Evolutionary conservation across 257 asterid species (phyloP), one percentile per base, ranked within the genome.

Genomic region (Nicotiana undulata): DNA sequence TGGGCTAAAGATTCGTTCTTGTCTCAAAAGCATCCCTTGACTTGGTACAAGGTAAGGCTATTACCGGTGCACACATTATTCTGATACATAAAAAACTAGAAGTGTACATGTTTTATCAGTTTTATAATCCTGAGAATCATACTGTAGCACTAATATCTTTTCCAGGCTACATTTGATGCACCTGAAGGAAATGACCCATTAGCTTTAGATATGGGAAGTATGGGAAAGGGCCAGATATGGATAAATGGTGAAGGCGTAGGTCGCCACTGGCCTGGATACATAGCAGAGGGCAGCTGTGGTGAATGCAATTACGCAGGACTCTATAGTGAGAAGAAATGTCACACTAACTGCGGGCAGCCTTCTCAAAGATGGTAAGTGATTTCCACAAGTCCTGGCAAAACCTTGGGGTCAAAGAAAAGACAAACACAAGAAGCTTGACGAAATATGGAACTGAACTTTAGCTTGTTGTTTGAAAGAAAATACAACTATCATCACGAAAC

Each of bases 151-250:
- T 59, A 34, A 4, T 10, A 46, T 44, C 24, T 59, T 29, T 64
- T 70, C 16, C 79, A 83, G 86, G 76, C 86, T 34, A 77, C 64
- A 22, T 83, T 83, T 9, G 56, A 83, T 26, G 80, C 80, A 63
- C 86, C 86, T 20, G 63, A 68, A 40, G 86, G 83, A 20, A 80
- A 83, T 49, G 77, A 79, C 31, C 86, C 83, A 24, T 65, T 83
- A 60, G 83, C 83, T 20, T 32, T 70, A 28, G 83, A 70, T 74
- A 79, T 83, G 80, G 56, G 72, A 74, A 59, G 66, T 37, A 83
- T 83, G 85, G 83, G 80, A 51, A 82, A 83, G 70, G 86, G 83
- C 49, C 83, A 79, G 20, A 37, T 83, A 53, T 82, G 84, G 84
- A 63, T 82, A 60, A 82, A 82, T 51, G 81, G 70, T 1, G 58